Base-by-base conservation (phyloP, 768 basidiomycete genomes). In the Mycena amicta region DNA sequence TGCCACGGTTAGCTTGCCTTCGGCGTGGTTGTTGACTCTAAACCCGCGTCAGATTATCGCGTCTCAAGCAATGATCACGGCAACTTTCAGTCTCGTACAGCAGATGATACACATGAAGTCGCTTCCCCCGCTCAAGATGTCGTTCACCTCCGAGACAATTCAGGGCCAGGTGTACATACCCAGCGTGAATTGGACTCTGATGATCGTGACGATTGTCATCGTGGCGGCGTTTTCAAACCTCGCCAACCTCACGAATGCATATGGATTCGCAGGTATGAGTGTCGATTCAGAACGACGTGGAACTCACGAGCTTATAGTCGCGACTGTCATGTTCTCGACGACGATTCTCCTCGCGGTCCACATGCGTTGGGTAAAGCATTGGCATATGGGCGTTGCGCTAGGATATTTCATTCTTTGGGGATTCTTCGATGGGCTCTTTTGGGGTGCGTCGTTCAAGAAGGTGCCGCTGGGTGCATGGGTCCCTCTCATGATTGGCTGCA, bases 161-260 rank as follows among this genome's bases (percentile, higher is more conserved):
- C 80, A 84, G 62, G 88, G 87, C 2, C 87, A 89, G 61, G 77
- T 90, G 15, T 89, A 86, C 65, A 81, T 89, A 26, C 86, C 88
- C 3, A 78, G 78, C 2, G 74, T 82, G 52, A 90, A 89, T 67
- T 88, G 83, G 80, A 67, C 65, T 50, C 73, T 86, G 13, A 82
- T 83, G 79, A 75, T 84, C 37, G 73, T 71, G 16, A 81, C 80
- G 18, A 78, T 86, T 51, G 66, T 83, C 50, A 63, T 85, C 20
- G 85, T 89, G 39, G 84, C 71, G 1, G 86, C 74, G 1, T 88
- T 89, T 70, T 77, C 80, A 15, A 79, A 83, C 52, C 70, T 83
- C 12, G 65, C 72, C 3, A 73, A 81, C n/a, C 67, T 89, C 56
- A 81, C 84, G 5, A 83, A 87, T 63, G 87, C 86, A 3, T 80